Evolutionary conservation across 2,329 filamentous ascomycete genomes (phyloP).

Genomic region (Penicillium digitatum): DNA sequence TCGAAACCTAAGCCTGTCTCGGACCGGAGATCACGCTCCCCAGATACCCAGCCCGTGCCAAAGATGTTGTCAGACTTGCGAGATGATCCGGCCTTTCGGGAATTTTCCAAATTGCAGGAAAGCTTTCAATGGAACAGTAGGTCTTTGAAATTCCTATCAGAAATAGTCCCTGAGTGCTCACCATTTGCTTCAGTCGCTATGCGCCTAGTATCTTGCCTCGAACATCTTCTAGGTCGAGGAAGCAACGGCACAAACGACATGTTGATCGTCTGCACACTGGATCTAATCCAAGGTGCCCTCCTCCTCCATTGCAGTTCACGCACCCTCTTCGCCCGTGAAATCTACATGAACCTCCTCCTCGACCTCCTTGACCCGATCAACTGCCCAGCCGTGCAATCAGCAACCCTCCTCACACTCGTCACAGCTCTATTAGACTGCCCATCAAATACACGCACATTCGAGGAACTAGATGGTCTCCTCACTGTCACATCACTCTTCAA

Average conservation of each 20-base stretch:
- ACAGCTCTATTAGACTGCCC: constrained; percentile 83
- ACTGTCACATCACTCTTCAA: constrained; percentile 93
- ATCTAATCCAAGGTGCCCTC: constrained; percentile 82
- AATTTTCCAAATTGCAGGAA: constrained; percentile 96
- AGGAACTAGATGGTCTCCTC: constrained; percentile 83
- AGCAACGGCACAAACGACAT: constrained; percentile 79
- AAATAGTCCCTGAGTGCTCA: background rate
- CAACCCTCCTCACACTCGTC: constrained; percentile 84
- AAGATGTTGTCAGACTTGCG: constrained; percentile 68
- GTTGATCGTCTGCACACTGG: constrained; percentile 80
- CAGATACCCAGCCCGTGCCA: constrained; percentile 43
- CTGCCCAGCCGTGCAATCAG: constrained; percentile 85
- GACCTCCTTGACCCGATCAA: constrained; percentile 91
- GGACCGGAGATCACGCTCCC: constrained; percentile 43
- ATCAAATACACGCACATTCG: constrained; percentile 84
- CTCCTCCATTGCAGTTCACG: constrained; percentile 88
- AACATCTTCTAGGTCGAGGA: constrained; percentile 77
- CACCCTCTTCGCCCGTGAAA: constrained; percentile 78
- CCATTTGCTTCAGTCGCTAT: constrained; percentile 59
- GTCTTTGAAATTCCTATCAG: constrained; percentile 13
- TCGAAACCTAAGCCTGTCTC: constrained; percentile 47
- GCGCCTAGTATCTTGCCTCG: constrained; percentile 78
- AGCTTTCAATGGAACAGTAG: constrained; percentile 92
- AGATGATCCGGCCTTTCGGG: constrained; percentile 82
- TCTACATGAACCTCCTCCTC: constrained; percentile 94